A percentile compares a stretch with the other conserved stretches of the same genome.
These are phyloP conservation scores for Russula emetica DNA, from an alignment of 768 basidiomycete genomes.

Conservation along the genomic window DNA sequence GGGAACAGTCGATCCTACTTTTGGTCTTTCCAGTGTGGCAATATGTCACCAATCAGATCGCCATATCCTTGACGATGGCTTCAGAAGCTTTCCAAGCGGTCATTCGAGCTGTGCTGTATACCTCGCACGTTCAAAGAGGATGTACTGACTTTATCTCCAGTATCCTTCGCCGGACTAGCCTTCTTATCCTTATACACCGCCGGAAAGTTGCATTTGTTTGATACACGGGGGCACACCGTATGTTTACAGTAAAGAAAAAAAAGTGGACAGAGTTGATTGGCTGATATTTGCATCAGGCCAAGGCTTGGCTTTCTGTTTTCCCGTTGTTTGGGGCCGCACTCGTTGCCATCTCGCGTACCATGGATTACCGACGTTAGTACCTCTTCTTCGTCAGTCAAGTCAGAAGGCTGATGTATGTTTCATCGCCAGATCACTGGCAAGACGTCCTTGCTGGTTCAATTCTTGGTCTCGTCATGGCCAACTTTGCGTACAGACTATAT, in stretches of 20 bases:
- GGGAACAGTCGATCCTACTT: constrained; percentile 63
- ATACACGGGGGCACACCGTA: constrained; percentile 69
- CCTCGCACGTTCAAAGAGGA: background rate
- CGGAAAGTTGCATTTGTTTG: constrained; percentile 90
- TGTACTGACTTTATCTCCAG: constrained; percentile 37
- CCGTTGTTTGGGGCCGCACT: constrained; percentile 76
- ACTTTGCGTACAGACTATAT: constrained; percentile 79
- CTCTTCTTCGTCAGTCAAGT: background rate
- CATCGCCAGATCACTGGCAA: constrained; percentile 75
- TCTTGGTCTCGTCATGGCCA: constrained; percentile 67
- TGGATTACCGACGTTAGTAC: constrained; percentile 81
- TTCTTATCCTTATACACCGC: constrained; percentile 86
- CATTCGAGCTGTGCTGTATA: constrained; percentile 72
- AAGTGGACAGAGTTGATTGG: background rate
- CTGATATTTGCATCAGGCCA: constrained; percentile 35
- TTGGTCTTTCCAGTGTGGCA: constrained; percentile 64
- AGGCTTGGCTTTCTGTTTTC: constrained; percentile 77
- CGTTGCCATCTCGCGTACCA: constrained; percentile 81
- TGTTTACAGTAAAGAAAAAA: constrained; percentile 28
- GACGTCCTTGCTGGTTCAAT: constrained; percentile 80
- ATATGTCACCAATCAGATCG: constrained; percentile 74
- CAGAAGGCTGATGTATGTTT: constrained; percentile 21
- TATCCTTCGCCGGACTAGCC: constrained; percentile 90
- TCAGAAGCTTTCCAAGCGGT: constrained; percentile 88
- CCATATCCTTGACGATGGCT: constrained; percentile 69